phyloP scores from a whole-genome alignment of 257 asterid genomes.

The Rhazya stricta region DNA sequence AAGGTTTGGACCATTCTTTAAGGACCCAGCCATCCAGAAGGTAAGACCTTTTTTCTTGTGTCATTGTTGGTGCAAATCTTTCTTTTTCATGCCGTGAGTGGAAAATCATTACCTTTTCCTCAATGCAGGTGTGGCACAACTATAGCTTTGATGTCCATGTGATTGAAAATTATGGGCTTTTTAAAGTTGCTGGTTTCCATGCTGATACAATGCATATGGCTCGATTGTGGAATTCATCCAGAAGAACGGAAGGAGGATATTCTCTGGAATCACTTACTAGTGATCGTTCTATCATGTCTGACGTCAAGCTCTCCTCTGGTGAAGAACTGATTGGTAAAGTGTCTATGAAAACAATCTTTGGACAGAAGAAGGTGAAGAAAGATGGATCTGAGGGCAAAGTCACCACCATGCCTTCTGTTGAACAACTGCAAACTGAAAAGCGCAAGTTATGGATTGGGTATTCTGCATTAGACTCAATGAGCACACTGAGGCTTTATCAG shows the following conservation, averaged over 20 bases:
- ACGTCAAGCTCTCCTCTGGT: constrained; percentile 55
- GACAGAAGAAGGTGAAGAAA: constrained; percentile 64
- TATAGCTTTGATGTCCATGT: constrained; percentile 93
- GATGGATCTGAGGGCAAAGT: constrained; percentile 92
- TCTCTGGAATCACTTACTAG: constrained; percentile 92
- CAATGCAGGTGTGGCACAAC: constrained; percentile 95
- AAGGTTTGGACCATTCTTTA: constrained; percentile 87
- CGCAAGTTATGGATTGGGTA: constrained; percentile 79
- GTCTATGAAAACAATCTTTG: constrained; percentile 88
- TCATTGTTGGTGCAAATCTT: constrained; percentile 4
- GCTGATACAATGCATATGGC: constrained; percentile 99
- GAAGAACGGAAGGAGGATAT: constrained; percentile 81
- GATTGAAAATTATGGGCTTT: constrained; percentile 73
- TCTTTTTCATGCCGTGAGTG: constrained; percentile 12
- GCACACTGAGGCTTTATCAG: constrained; percentile 80
- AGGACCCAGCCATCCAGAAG: constrained; percentile 65
- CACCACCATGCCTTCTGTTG: constrained; percentile 68
- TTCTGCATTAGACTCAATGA: constrained; percentile 86
- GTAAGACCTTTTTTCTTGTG: constrained; percentile 30
- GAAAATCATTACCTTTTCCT: constrained; percentile 16
- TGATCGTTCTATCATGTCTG: constrained; percentile 61
- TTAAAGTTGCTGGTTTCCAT: constrained; percentile 66
- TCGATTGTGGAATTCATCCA: constrained; percentile 86
- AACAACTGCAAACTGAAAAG: constrained; percentile 75
- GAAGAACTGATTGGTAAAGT: constrained; percentile 72